Evolutionary conservation across 345 rosid species (phyloP), one percentile per base, ranked within the genome.

Genomic region (Eucalyptus cloeziana): DNA sequence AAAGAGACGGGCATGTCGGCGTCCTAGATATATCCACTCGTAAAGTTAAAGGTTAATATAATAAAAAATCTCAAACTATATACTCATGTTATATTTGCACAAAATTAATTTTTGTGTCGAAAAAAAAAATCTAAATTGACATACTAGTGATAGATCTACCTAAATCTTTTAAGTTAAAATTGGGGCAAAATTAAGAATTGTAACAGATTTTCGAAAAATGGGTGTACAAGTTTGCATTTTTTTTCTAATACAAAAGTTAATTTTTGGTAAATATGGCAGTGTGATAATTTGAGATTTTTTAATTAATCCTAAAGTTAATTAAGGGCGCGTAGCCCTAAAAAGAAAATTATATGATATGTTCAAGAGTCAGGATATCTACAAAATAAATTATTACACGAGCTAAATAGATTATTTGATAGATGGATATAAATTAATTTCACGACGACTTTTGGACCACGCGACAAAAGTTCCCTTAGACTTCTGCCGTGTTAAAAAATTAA

Each of bases 51-150:
- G 81, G 25, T 64, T 64, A 16, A 69, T 69, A 31, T 9, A 37
- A 8, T 8, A 6, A 69, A 31, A 15, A 31, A 31, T 14, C 11
- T 7, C 2, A 15, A 31, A 67, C 0, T 16, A 4, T 16, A 31
- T 21, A 16, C 17, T 1, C 1, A 1, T 67, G 5, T 0, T 3
- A 4, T 33, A 31, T 15, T 15, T 15, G 2, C 12, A 4, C 1
- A 5, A 67, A 15, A 31, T 69, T 31, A 31, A 69, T 1, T 33
- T 71, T 6, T 27, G 11, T 67, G 22, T 31, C 1, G 7, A 2
- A 31, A 67, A 67, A 56, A 56, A 67, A 67, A 31, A 2, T 13
- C 10, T 9, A 67, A 31, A 67, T 19, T 4, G 22, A 7, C 5
- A 67, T 67, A 67, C 40, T 4, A 4, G 1, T 67, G 4, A 67